Base-by-base conservation (phyloP, 208 protist species). In the Sergeia podlipaevii region DNA sequence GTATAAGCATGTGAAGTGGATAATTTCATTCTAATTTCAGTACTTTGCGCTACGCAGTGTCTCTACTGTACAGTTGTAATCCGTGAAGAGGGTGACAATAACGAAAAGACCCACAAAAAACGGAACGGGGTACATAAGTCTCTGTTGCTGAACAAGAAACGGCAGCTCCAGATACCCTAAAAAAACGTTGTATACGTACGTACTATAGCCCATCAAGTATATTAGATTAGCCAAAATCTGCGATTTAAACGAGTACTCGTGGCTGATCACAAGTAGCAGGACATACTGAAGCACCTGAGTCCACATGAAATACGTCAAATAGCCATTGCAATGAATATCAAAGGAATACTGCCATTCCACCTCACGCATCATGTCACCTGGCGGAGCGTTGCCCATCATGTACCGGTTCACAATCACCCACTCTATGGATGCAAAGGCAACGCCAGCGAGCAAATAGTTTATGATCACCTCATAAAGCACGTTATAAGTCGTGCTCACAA, bases 261-360 rank as follows among this genome's bases (percentile, higher is more conserved):
- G 48, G 44, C 20, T 21, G 17, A 18, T 21, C 7, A n/a, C 13
- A 2, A 81, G 90, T 27, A 93, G 53, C 24, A 97, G 18, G 29
- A 96, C 17, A 62, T 91, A 96, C 30, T 91, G 85, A 2, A 97
- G 8, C 3, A 95, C 78, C 50, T 90, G 77, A n/a, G 93, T 87
- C 76, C 97, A 92, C 46, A 97, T 67, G 65, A 98, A 93, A 38
- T 97, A 90, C 10, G 90, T 80, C 56, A 98, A 97, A 69, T 97
- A 98, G 32, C 85, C 83, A 72, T 99, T 98, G 78, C 96, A 99
- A 65, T 99, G 97, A 44, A 99, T 76, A 56, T 99, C 97, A 72
- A 98, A 98, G 0, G 91, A 77, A 57, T 98, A 98, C 3, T 74
- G 73, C 94, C 96, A 98, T 50, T 98, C 96, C 3, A 98, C 74